Conservation (phyloP, 2,329 filamentous ascomycete genomes). For the Microthyrium microscopicum region DNA sequence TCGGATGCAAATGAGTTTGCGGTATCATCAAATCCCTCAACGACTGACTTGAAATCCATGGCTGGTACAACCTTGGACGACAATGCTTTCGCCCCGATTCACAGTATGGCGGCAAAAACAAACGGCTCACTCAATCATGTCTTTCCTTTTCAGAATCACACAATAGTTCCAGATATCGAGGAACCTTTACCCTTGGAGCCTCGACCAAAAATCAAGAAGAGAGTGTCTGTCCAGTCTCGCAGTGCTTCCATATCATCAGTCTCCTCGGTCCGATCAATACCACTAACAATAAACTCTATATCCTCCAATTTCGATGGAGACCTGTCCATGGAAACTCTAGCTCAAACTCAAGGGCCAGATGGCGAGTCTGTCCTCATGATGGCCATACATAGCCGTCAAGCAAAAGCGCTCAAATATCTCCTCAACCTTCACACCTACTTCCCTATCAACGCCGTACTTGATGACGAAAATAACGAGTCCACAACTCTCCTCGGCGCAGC, state of each 20-base stretch:
- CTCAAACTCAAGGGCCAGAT: conserved; percentile 49
- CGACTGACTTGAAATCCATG: background rate
- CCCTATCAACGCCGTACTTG: conserved; percentile 50
- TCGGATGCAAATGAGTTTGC: background rate
- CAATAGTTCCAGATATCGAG: conserved; percentile 26
- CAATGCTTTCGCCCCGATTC: conserved; percentile 16
- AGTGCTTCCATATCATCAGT: conserved; percentile 79
- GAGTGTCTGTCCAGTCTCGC: conserved; percentile 75
- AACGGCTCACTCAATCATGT: conserved; percentile 53
- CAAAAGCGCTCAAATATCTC: conserved; percentile 61
- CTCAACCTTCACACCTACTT: conserved; percentile 64
- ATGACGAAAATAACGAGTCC: conserved; percentile 77
- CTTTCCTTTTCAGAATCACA: conserved; percentile 68
- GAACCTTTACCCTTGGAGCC: conserved; percentile 13
- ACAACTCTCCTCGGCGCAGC: conserved; percentile 82
- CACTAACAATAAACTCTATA: conserved; percentile 60
- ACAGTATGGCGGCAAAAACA: conserved; percentile 12
- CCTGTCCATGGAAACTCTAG: conserved; percentile 62
- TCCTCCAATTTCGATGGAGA: conserved; percentile 66
- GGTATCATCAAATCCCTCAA: background rate
- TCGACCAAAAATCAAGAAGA: conserved; percentile 46
- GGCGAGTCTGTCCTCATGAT: conserved; percentile 66
- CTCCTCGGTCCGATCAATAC: conserved; percentile 64
- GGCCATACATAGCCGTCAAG: conserved; percentile 42
- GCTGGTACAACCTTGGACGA: conserved; percentile 14